phyloP scores from a whole-genome alignment of 805 yeast species.

The Candida ortonii region DNA sequence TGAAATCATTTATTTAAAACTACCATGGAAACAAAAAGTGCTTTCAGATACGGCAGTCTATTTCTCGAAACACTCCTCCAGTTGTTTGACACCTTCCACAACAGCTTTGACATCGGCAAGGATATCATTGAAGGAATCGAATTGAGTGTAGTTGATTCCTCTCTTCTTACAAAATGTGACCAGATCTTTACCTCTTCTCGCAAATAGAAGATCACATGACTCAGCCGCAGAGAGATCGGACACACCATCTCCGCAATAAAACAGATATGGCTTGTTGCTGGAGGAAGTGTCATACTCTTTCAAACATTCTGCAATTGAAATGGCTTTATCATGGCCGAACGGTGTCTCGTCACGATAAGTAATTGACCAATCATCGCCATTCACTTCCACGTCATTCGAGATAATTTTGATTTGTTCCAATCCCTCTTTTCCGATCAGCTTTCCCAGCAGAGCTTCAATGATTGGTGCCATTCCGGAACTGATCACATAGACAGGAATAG shows the following conservation, averaged over 20 bases:
- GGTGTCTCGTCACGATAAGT: conserved; percentile 79
- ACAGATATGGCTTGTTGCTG: conserved; percentile 56
- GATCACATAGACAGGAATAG: conserved; percentile 82
- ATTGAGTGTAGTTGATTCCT: conserved; percentile 79
- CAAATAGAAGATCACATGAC: conserved; percentile 90
- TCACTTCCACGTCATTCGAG: conserved; percentile 56
- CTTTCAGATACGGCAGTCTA: conserved; percentile 13
- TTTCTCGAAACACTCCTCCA: conserved; percentile 37
- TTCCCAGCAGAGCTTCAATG: conserved; percentile 70
- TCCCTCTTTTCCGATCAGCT: conserved; percentile 75
- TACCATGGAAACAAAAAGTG: too few species aligned
- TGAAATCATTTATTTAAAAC: not conserved
- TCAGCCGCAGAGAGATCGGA: conserved; percentile 93
- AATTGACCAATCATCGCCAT: conserved; percentile 74
- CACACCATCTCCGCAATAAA: conserved; percentile 98
- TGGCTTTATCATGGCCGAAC: conserved; percentile 94
- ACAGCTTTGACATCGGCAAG: conserved; percentile 57
- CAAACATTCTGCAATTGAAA: conserved; percentile 58
- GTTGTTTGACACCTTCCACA: conserved; percentile 39
- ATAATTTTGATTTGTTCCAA: conserved; percentile 71
- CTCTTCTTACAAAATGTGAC: conserved; percentile 80
- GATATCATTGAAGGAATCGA: conserved; percentile 74
- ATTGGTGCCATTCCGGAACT: conserved; percentile 94
- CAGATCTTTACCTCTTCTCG: conserved; percentile 88
- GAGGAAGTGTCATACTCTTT: conserved; percentile 32